These are phyloP conservation scores for Amesomyces nigricolor DNA, from an alignment of 2,329 filamentous ascomycete genomes.

Conservation along the genomic window DNA sequence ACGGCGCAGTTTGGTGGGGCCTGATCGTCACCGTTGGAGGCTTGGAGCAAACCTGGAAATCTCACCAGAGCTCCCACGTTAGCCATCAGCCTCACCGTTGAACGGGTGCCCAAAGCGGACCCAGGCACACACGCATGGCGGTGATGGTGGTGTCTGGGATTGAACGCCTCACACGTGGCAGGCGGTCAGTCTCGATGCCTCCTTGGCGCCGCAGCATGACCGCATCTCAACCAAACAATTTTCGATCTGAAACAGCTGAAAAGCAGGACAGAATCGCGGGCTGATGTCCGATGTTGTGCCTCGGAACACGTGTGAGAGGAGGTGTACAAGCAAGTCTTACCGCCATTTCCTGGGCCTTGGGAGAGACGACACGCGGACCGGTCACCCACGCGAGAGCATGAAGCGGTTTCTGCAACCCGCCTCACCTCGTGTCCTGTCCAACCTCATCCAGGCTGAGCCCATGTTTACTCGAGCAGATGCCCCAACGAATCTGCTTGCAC, in stretches of 20 bases:
- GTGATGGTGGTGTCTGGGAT: conserved; percentile 1
- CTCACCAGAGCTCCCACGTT: too few species aligned
- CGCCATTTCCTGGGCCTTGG: background rate
- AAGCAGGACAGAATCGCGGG: background rate
- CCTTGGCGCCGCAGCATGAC: conserved; percentile 11
- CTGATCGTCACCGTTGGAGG: too few species aligned
- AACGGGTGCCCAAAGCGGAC: background rate
- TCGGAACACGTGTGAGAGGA: background rate
- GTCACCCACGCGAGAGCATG: background rate
- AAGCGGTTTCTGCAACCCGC: background rate
- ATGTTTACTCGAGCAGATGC: conserved; percentile 7
- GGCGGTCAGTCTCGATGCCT: conserved; percentile 3
- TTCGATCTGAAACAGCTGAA: conserved; percentile 10
- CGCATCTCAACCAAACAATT: conserved; percentile 1
- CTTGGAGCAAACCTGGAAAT: too few species aligned
- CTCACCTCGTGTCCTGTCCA: conserved; percentile 2
- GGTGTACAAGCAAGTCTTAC: background rate
- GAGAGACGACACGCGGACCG: background rate
- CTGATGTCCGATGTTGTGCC: background rate
- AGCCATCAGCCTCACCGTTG: conserved; percentile 1
- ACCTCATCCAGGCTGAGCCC: background rate
- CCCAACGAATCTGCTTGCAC: background rate
- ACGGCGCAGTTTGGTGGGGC: too few species aligned
- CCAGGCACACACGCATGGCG: background rate
- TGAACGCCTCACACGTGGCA: conserved; percentile 11